phyloP scores from a whole-genome alignment of 441 rosid species.

The Monsonia emarginata region DNA sequence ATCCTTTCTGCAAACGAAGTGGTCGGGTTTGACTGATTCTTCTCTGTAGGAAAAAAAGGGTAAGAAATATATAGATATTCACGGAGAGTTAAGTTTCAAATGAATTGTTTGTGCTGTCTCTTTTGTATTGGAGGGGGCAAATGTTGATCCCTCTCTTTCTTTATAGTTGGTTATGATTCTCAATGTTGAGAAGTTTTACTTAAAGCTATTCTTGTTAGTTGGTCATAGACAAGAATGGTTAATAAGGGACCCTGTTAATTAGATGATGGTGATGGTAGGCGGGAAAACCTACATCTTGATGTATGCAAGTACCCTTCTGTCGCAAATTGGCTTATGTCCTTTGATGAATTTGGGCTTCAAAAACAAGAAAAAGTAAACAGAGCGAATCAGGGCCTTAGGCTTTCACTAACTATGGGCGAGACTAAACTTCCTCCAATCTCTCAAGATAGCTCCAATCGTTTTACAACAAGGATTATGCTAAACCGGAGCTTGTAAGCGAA shows the following conservation, averaged over 20 bases:
- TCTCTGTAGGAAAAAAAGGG: constrained; percentile 20
- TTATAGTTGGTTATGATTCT: constrained; percentile 28
- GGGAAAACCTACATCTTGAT: constrained; percentile 20
- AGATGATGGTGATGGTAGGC: constrained; percentile 23
- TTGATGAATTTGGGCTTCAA: no score
- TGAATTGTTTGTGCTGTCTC: constrained; percentile 27
- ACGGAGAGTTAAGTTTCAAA: constrained; percentile 18
- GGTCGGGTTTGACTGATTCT: constrained; percentile 3
- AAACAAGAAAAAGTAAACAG: no score
- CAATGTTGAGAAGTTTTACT: constrained; percentile 36
- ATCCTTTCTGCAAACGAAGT: constrained; percentile 3
- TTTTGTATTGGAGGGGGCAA: neutral
- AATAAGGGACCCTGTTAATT: no score
- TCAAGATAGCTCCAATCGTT: no score
- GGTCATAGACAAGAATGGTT: constrained; percentile 20
- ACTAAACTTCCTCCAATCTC: no score
- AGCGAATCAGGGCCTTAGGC: no score
- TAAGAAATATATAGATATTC: constrained; percentile 14
- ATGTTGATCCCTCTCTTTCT: neutral
- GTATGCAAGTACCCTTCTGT: constrained; percentile 23
- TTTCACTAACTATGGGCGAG: no score
- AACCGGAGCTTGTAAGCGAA: no score
- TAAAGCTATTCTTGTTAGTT: constrained; percentile 28
- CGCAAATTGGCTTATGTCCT: constrained; percentile 22
- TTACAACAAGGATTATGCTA: no score